Base-by-base conservation (phyloP, 495 filamentous ascomycete species). In the Lepraria neglecta region DNA sequence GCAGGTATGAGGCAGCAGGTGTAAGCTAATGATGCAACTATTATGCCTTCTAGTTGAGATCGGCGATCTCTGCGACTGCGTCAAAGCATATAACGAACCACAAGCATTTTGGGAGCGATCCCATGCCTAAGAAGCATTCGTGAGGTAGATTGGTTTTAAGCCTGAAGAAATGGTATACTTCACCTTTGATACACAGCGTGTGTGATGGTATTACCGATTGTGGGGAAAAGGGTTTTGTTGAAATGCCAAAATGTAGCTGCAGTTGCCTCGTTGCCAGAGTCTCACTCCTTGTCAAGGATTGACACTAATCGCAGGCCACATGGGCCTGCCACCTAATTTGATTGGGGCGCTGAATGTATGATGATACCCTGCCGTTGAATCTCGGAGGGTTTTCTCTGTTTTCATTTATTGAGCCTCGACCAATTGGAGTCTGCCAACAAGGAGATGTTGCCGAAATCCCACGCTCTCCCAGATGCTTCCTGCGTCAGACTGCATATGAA, bases 391-490 rank as follows among this genome's bases (percentile, higher is more conserved):
- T 44, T 14, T 14, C 12, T 44, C 14, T 15, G 14, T 17, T 44
- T 44, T n/a, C 42, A 44, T 17, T n/a, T n/a, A n/a, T 44, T 45
- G 17, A 45, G 12, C 17, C 17, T 45, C n/a, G 17, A 46, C 0
- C 21, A 6, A 46, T 21, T 19, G 44, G 44, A 21, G n/a, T n/a
- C n/a, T n/a, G n/a, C n/a, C n/a, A n/a, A n/a, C n/a, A n/a, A n/a
- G n/a, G n/a, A 9, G n/a, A 21, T 17, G 15, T 19, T 46, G 17
- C 44, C 15, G 17, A 46, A 46, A 46, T 19, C 44, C 44, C 44
- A 46, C 44, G 44, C 21, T 46, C 44, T 46, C 44, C 44, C 44
- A 46, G 17, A 46, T 46, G 44, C 44, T 21, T n/a, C n/a, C n/a
- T n/a, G n/a, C n/a, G n/a, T n/a, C n/a, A n/a, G n/a, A n/a, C n/a